A percentile compares a stretch with the other conserved stretches of the same genome.
Evolutionary conservation across 2,329 filamentous ascomycete species (phyloP).

Genomic region (Colletotrichum sublineola): DNA sequence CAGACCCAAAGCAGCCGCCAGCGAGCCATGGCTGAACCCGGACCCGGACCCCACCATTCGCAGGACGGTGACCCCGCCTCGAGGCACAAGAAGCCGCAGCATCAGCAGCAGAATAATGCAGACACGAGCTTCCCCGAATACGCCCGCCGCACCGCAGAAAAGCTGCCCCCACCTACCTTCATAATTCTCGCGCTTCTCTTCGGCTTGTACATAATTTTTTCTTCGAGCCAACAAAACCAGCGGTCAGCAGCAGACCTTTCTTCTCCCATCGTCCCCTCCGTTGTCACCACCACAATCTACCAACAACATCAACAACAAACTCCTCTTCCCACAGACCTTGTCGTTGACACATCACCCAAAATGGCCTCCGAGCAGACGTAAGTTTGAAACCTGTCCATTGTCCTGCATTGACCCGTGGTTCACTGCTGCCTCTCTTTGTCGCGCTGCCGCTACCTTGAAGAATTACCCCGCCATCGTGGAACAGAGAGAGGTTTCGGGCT

Average conservation of each 20-base stretch:
- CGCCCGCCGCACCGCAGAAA: conserved; percentile 51
- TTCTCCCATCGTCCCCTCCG: conserved; percentile 44
- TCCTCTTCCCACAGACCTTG: conserved; percentile 42
- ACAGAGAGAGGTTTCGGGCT: conserved; percentile 26
- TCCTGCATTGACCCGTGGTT: neutral
- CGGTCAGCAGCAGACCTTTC: conserved; percentile 45
- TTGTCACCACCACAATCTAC: conserved; percentile 42
- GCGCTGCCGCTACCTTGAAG: conserved; percentile 15
- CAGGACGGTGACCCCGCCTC: conserved; percentile 51
- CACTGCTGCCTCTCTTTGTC: conserved; percentile 31
- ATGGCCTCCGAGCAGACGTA: conserved; percentile 92
- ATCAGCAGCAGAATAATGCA: conserved; percentile 40
- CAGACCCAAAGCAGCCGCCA: neutral
- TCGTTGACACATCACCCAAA: conserved; percentile 54
- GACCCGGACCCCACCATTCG: conserved; percentile 48
- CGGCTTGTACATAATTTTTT: conserved; percentile 54
- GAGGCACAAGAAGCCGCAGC: conserved; percentile 40
- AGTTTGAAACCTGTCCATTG: conserved; percentile 54
- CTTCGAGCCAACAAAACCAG: conserved; percentile 46
- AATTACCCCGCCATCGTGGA: conserved; percentile 51
- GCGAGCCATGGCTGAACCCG: conserved; percentile 46
- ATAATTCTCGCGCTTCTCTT: conserved; percentile 55
- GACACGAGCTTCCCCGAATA: conserved; percentile 36
- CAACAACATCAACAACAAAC: conserved; percentile 46
- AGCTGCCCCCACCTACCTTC: conserved; percentile 60